Conservation (phyloP, 179 eudicot genomes). For the Spergularia azorica region DNA sequence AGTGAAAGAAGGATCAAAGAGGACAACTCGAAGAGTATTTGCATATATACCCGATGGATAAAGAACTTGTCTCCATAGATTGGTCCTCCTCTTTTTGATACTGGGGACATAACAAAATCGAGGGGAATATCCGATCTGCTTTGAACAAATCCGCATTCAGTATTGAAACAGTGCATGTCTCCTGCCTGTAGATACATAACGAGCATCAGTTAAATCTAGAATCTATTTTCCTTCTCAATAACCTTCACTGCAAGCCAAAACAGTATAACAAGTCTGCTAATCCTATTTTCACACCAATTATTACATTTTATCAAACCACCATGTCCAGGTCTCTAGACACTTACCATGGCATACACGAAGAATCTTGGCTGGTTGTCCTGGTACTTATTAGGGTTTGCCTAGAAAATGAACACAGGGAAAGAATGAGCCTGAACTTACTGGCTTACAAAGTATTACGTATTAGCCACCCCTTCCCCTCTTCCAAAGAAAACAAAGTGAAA, state of each 20-base stretch:
- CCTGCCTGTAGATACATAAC: conserved; percentile 15
- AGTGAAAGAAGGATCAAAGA: too few species aligned
- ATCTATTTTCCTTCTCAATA: too few species aligned
- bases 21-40: not conserved
- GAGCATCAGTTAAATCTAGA: too few species aligned
- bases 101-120: not conserved
- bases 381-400: conserved; percentile 27
- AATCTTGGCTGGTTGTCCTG: conserved; percentile 18
- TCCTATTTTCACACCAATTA: too few species aligned
- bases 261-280: too few species aligned
- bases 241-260: too few species aligned
- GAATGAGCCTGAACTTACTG: not conserved
- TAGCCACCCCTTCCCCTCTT: too few species aligned
- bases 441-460: not conserved
- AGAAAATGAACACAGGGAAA: conserved; percentile 1
- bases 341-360: conserved; percentile 26
- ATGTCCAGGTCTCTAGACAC: not conserved
- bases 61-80: conserved; percentile 13
- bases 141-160: conserved; percentile 28
- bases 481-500: too few species aligned
- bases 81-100: conserved; percentile 5
- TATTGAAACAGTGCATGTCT: conserved; percentile 25
- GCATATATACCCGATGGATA: conserved; percentile 21
- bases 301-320: too few species aligned
- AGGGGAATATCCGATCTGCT: conserved; percentile 16